A percentile compares a stretch with the other conserved stretches of the same genome.
phyloP scores from a whole-genome alignment of 202 grass and related monocot species.

The Saccharum hybrid region DNA sequence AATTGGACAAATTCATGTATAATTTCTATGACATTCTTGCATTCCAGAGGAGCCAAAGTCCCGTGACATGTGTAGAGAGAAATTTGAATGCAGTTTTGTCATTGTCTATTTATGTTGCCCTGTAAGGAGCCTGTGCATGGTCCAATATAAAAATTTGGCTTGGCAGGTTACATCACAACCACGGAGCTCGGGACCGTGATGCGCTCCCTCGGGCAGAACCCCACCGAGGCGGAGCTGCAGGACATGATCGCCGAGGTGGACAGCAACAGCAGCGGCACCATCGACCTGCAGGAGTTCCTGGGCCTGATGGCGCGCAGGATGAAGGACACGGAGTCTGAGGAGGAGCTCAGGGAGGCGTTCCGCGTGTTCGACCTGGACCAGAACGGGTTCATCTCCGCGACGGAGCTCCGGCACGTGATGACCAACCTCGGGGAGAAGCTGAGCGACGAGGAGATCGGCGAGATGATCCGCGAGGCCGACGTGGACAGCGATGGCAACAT shows the following conservation, averaged over 20 bases:
- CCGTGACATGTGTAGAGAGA: background rate
- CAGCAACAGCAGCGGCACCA: slow-evolving; percentile 53
- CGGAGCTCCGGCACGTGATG: slow-evolving; percentile 77
- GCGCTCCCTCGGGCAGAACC: slow-evolving; percentile 73
- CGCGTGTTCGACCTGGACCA: slow-evolving; percentile 89
- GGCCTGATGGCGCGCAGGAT: slow-evolving; percentile 64
- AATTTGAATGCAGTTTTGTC: too few relatives aligned
- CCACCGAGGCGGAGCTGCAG: slow-evolving; percentile 71
- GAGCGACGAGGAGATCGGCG: slow-evolving; percentile 58
- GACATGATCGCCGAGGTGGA: slow-evolving; percentile 86
- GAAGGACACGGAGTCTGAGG: slow-evolving; percentile 62
- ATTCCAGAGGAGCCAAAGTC: background rate
- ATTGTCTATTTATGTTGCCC: too few relatives aligned
- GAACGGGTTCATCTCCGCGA: slow-evolving; percentile 73
- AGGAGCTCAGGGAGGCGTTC: slow-evolving; percentile 85
- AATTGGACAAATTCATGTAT: too few relatives aligned
- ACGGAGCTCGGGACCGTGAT: slow-evolving; percentile 83
- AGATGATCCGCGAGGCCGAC: slow-evolving; percentile 84
- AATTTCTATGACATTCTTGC: too few relatives aligned
- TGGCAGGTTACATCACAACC: slow-evolving; percentile 66
- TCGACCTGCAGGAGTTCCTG: slow-evolving; percentile 70
- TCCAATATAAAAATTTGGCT: background rate
- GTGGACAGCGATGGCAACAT: slow-evolving; percentile 70
- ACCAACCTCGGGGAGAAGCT: slow-evolving; percentile 81
- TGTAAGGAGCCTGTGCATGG: too few relatives aligned